Conservation (phyloP, 2,329 filamentous ascomycete genomes). For the Ascochyta rabiei region DNA sequence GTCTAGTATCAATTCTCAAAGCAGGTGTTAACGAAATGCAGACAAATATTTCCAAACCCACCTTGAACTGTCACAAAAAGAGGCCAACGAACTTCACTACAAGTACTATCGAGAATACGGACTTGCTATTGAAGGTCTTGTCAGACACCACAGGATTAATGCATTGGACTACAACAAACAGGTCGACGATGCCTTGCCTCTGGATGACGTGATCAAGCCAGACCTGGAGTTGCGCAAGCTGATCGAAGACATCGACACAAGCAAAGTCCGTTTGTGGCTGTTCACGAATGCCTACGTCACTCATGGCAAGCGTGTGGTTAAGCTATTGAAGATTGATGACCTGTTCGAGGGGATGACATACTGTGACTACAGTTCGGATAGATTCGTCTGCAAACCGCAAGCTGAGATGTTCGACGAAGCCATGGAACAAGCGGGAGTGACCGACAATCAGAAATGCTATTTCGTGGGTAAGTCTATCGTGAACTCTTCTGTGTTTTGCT, state of each 20-base stretch:
- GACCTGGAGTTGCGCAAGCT: constrained; percentile 75
- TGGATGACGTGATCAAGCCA: constrained; percentile 83
- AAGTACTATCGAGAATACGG: constrained; percentile 97
- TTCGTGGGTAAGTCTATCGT: constrained; percentile 76
- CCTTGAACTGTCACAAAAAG: constrained; percentile 73
- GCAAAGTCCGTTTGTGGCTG: constrained; percentile 88
- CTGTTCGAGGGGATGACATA: constrained; percentile 94
- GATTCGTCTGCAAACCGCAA: constrained; percentile 86
- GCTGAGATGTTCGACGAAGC: constrained; percentile 84
- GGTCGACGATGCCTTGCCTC: constrained; percentile 91
- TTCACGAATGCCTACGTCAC: constrained; percentile 96
- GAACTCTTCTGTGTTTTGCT: background rate
- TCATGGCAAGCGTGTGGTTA: constrained; percentile 82
- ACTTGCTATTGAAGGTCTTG: constrained; percentile 93
- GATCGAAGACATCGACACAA: constrained; percentile 80
- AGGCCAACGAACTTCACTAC: constrained; percentile 84
- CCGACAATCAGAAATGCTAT: constrained; percentile 74
- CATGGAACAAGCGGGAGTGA: constrained; percentile 80
- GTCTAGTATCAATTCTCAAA: constrained; percentile 1
- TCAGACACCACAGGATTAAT: constrained; percentile 93
- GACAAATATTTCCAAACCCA: constrained; percentile 70
- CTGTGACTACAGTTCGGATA: constrained; percentile 80
- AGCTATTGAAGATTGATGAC: constrained; percentile 80
- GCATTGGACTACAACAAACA: constrained; percentile 92
- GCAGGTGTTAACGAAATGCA: constrained; percentile 26